Base-by-base conservation (phyloP, 805 yeast genomes). In the Clavispora fructus region DNA sequence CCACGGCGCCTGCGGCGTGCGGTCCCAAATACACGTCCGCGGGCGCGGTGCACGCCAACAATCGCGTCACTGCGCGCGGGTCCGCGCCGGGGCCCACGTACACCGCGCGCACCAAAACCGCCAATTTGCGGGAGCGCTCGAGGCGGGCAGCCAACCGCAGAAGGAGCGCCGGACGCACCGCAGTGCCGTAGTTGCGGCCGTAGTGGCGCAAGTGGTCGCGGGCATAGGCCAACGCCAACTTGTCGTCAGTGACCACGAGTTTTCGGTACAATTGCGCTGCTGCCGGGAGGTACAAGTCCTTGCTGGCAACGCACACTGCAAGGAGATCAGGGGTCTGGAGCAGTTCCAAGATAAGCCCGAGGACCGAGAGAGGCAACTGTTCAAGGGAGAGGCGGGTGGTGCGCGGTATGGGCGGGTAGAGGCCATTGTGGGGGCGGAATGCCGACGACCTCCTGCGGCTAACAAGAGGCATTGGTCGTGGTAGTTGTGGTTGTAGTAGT, bases 231-330 rank as follows among this genome's bases (percentile, higher is more conserved):
- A 45, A 39, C 7, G 49, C 45, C 32, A 41, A 44, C 19, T 9
- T 14, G 19, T 56, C 56, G 14, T 43, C 52, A 8, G 55, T 48
- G 17, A 65, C 48, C 2, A 59, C 49, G 10, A 64, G 52, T 28
- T 51, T 55, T 13, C 49, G 46, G 48, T 64, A 63, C 11, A 65
- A 40, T 27, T 57, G 51, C 25, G 46, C 46, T 1, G 55, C 56
- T 1, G 68, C 66, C 2, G 64, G 67, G 14, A 59, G 46, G 43
- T 61, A 64, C n/a, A 62, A 53, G 40, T 48, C 43, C 30, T 54
- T 50, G 38, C 62, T 54, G 5, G 58, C 43, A 6, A 55, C 29
- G 29, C 64, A 57, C 7, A 62, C 38, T 23, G 46, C 56, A 19
- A 61, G 49, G 26, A 65, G 49, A 41, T 63, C 65, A 8, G 43